Evolutionary conservation across 1,284 basidiomycete species (phyloP), one percentile per base, ranked within the genome.

Genomic region (Leccinum fallax): DNA sequence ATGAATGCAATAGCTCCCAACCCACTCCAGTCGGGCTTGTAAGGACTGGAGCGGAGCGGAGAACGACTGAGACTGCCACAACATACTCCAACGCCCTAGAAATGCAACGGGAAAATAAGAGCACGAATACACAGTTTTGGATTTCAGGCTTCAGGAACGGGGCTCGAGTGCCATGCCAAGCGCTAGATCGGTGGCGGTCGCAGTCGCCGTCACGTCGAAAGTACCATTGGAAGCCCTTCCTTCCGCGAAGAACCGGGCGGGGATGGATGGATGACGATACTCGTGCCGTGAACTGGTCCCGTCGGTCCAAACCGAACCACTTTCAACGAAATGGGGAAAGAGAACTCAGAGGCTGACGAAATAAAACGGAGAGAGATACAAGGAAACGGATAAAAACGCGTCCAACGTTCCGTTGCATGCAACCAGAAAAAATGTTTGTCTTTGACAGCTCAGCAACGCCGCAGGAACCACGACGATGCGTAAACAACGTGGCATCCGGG

Each of bases 181-280:
- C 8, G 49, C 8, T 24, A 16, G 16, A 38, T 32, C 9, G 3
- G 13, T 38, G 54, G 13, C 16, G 24, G 36, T 66, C 68, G 60
- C 53, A 24, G 55, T 58, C 58, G 28, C n/a, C 38, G 43, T 57
- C 53, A 52, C 55, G 24, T 43, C 36, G 61, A 60, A 60, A 6
- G 43, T 67, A 70, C 69, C 8, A 67, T 68, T 58, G 55, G 69
- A 66, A 67, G 19, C 38, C 30, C 30, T 30, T 30, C 30, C n/a
- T 69, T 71, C 71, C 49, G 58, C 24, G 15, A 21, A 11, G 57
- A 58, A 60, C 58, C 54, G 63, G 60, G 43, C 59, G 66, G 67
- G 54, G 48, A 48, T 69, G 24, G 26, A 15, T 10, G 24, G 61
- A 58, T 46, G 10, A 21, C 11, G 43, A 46, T 46, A 48, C 40